Conservation (phyloP, 345 rosid species). For the Citropsis articulata region DNA sequence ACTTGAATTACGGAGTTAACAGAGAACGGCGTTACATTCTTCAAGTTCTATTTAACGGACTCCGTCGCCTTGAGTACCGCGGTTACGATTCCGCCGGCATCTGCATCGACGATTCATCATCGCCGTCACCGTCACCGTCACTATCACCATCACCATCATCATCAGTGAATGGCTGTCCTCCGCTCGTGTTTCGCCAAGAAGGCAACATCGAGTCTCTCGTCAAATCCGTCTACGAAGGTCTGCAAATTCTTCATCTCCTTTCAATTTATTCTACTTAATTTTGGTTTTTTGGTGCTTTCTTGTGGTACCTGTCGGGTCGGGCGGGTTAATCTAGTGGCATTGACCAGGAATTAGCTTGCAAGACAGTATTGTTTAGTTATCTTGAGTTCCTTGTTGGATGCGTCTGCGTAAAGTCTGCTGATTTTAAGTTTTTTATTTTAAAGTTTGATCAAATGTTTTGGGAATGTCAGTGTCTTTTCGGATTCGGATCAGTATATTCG, state of each 20-base stretch:
- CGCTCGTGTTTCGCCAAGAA: constrained; percentile 81
- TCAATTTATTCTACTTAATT: not conserved
- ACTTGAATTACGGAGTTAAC: constrained; percentile 67
- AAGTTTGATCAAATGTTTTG: not conserved
- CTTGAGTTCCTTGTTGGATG: not conserved
- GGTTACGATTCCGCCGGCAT: constrained; percentile 97
- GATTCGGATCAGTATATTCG: not conserved
- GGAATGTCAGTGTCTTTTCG: not conserved
- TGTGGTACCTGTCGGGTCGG: no score
- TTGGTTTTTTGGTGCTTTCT: not conserved
- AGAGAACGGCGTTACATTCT: constrained; percentile 80
- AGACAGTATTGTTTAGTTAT: not conserved
- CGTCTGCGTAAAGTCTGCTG: not conserved
- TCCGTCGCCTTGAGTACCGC: constrained; percentile 93
- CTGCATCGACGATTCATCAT: constrained; percentile 58
- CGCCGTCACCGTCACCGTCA: constrained; percentile 5
- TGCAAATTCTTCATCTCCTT: not conserved
- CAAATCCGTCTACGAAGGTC: constrained; percentile 83
- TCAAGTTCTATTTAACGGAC: constrained; percentile 88
- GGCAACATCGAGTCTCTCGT: constrained; percentile 98
- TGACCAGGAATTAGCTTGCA: not conserved
- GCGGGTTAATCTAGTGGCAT: no score
- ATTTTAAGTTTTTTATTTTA: not conserved
- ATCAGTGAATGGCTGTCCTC: constrained; percentile 24
- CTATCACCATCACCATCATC: constrained; percentile 11